Percentiles rank a stretch among this genome's conserved stretches.
Conservation (phyloP, 768 basidiomycete genomes). For the Neoboletus magnificus region DNA sequence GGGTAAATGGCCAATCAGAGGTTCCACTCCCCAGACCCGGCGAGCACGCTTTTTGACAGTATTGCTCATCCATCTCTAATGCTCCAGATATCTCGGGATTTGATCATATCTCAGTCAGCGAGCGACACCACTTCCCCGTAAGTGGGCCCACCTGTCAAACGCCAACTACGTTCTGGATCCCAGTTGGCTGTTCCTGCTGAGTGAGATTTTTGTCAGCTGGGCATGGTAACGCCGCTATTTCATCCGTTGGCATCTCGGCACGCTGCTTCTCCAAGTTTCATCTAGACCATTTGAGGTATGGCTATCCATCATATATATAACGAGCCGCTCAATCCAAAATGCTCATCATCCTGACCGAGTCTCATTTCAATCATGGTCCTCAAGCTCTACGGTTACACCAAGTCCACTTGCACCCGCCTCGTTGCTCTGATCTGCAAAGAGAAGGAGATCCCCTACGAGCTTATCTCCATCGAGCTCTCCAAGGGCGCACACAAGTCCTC, state of each 20-base stretch:
- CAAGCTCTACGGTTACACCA: conserved; percentile 32
- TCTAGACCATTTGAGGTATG: not conserved
- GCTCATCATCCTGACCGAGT: not conserved
- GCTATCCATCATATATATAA: not conserved
- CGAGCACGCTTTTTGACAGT: not conserved
- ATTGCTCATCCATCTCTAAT: not conserved
- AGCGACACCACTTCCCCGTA: not conserved
- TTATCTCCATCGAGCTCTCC: conserved; percentile 41
- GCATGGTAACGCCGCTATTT: not conserved
- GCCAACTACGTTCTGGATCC: too few relatives aligned
- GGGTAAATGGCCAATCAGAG: not conserved
- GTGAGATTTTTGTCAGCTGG: not conserved
- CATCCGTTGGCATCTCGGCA: not conserved
- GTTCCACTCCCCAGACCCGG: not conserved
- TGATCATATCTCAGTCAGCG: conserved; percentile 3
- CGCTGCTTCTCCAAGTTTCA: not conserved
- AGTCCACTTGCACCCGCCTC: conserved; percentile 49
- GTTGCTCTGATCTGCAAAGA: conserved; percentile 54
- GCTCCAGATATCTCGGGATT: not conserved
- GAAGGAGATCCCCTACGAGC: conserved; percentile 53
- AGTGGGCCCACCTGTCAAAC: not conserved
- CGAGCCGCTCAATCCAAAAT: not conserved
- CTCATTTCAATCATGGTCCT: conserved; percentile 31
- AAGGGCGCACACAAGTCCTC: conserved; percentile 46
- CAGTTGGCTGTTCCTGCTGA: too few relatives aligned